phyloP scores from a whole-genome alignment of 2,329 filamentous ascomycete species.

The Bisporella sp. region DNA sequence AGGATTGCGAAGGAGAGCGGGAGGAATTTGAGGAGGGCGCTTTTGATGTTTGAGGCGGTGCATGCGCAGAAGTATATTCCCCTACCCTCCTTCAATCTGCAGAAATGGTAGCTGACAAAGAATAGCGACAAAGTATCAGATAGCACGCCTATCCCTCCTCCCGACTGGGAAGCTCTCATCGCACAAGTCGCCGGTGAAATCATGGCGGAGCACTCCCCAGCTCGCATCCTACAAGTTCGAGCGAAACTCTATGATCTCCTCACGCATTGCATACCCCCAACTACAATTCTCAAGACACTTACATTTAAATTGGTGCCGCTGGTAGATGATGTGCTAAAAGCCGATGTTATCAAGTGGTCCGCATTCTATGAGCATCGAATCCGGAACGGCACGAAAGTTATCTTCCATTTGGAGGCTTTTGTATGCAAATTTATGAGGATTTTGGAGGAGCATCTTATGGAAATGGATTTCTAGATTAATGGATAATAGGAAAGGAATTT shows the following conservation, averaged over 20 bases:
- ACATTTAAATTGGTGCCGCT: constrained; percentile 86
- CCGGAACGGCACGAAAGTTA: constrained; percentile 86
- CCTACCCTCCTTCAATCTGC: constrained; percentile 3
- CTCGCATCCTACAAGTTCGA: constrained; percentile 78
- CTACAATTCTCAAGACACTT: constrained; percentile 87
- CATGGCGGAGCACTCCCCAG: constrained; percentile 85
- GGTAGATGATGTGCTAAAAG: constrained; percentile 83
- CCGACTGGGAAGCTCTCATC: constrained; percentile 95
- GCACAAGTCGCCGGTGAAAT: constrained; percentile 88
- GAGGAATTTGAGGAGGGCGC: constrained; percentile 78
- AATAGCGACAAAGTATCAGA: constrained; percentile 82
- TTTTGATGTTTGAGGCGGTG: constrained; percentile 96
- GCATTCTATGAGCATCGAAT: constrained; percentile 97
- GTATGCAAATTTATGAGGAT: constrained; percentile 98
- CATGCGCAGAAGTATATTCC: constrained; percentile 85
- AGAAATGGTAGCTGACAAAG: constrained; percentile 24
- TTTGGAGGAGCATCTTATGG: constrained; percentile 85
- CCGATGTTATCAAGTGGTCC: constrained; percentile 90
- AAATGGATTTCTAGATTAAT: constrained; percentile 57
- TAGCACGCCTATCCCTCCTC: constrained; percentile 81
- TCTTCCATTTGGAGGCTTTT: constrained; percentile 97
- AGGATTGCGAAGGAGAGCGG: constrained; percentile 87
- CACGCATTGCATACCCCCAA: constrained; percentile 94
- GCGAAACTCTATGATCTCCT: constrained; percentile 95
- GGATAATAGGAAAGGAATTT: no score